phyloP scores from a whole-genome alignment of 2,329 filamentous ascomycete genomes.

The Fusarium nurragi region DNA sequence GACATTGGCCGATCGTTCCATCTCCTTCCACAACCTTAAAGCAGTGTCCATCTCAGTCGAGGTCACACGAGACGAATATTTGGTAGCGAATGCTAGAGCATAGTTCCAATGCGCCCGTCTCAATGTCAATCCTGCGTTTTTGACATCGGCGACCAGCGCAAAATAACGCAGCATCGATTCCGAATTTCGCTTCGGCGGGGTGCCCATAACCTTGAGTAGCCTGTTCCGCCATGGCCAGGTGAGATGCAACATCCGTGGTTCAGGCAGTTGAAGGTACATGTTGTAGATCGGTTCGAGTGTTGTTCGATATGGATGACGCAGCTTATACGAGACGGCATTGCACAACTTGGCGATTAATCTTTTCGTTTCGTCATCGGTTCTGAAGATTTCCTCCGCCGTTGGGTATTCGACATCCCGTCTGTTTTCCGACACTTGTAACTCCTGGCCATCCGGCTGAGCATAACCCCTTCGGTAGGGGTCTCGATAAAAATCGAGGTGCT shows the following conservation, averaged over 20 bases:
- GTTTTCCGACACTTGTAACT: conserved; percentile 60
- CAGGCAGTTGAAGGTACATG: conserved; percentile 60
- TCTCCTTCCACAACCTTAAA: conserved; percentile 84
- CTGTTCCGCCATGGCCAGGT: conserved; percentile 64
- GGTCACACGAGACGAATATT: conserved; percentile 69
- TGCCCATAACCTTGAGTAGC: conserved; percentile 75
- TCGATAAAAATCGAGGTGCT: conserved; percentile 61
- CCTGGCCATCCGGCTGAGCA: conserved; percentile 60
- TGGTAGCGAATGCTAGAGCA: conserved; percentile 81
- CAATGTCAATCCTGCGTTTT: conserved; percentile 75
- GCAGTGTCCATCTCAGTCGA: conserved; percentile 69
- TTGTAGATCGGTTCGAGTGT: conserved; percentile 59
- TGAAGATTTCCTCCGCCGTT: conserved; percentile 52
- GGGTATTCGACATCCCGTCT: conserved; percentile 60
- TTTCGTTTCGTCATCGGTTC: conserved; percentile 49
- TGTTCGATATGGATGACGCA: conserved; percentile 54
- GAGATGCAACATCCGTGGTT: conserved; percentile 62
- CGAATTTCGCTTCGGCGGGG: conserved; percentile 64
- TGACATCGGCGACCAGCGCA: conserved; percentile 83
- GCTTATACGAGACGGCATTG: conserved; percentile 52
- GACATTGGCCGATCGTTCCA: conserved; percentile 78
- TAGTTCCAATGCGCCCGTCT: conserved; percentile 80
- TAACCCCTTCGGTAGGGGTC: conserved; percentile 66
- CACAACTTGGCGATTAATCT: conserved; percentile 53
- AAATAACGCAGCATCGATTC: conserved; percentile 83